A percentile compares a stretch with the other conserved stretches of the same genome.
Evolutionary conservation across 768 basidiomycete genomes (phyloP).

Genomic region (Pleurotus salmoneostramineus): DNA sequence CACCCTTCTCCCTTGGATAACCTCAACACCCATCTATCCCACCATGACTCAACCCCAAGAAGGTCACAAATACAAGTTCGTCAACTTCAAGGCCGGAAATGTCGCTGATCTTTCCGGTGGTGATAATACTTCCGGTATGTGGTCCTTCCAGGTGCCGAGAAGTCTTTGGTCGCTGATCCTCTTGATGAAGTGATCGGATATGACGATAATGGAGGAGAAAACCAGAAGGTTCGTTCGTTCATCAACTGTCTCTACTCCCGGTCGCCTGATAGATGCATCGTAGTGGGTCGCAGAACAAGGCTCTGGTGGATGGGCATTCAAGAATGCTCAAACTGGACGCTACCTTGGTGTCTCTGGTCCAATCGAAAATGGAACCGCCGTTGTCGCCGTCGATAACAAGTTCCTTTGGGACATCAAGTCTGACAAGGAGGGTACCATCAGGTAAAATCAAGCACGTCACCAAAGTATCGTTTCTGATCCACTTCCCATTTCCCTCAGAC

Average conservation of each 20-base stretch:
- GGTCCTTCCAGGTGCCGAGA: background rate
- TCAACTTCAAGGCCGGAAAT: slow-evolving; percentile 48
- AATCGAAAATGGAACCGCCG: slow-evolving; percentile 32
- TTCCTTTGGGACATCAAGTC: slow-evolving; percentile 49
- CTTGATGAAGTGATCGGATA: slow-evolving; percentile 45
- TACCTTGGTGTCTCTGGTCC: slow-evolving; percentile 38
- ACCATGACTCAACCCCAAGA: slow-evolving; percentile 19
- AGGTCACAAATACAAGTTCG: slow-evolving; percentile 39
- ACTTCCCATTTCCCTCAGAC: background rate
- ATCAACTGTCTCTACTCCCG: background rate
- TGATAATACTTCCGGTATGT: slow-evolving; percentile 44
- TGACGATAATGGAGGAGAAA: slow-evolving; percentile 33
- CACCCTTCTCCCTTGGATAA: background rate
- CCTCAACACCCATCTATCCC: background rate
- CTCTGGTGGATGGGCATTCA: slow-evolving; percentile 36
- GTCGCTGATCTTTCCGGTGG: slow-evolving; percentile 52
- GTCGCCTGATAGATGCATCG: background rate
- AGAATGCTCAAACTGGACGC: slow-evolving; percentile 32
- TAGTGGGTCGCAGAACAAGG: slow-evolving; percentile 48
- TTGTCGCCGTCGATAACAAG: slow-evolving; percentile 32
- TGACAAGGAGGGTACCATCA: slow-evolving; percentile 28
- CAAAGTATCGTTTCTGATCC: slow-evolving; percentile 13
- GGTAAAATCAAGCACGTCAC: background rate
- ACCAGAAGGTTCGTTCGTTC: slow-evolving; percentile 34
- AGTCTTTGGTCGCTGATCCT: background rate